Evolutionary conservation across 305 asterid species (phyloP).

Genomic region (Fraxinus xanthoxyloides): DNA sequence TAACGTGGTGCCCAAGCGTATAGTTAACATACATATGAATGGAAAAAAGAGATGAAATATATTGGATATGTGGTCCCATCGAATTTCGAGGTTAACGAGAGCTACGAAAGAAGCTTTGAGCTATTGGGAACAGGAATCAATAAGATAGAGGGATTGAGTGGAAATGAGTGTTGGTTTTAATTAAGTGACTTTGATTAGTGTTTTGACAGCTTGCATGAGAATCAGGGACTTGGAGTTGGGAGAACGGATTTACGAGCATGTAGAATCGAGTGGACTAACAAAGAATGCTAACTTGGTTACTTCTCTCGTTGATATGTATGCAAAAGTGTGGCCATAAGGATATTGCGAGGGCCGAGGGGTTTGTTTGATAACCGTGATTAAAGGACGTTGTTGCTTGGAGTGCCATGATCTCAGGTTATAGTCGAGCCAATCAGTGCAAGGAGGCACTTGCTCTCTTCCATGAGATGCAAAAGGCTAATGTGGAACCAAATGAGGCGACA

Average conservation of each 20-base stretch:
- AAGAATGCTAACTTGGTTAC: slow-evolving; percentile 31
- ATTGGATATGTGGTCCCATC: too few relatives aligned
- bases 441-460: slow-evolving; percentile 37
- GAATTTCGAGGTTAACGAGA: too few relatives aligned
- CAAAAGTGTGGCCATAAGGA: slow-evolving; percentile 22
- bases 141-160: neutral
- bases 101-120: too few relatives aligned
- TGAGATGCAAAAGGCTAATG: slow-evolving; percentile 41
- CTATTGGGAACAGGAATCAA: too few relatives aligned
- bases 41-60: too few relatives aligned
- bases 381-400: slow-evolving; percentile 32
- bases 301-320: slow-evolving; percentile 37
- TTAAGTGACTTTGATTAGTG: slow-evolving; percentile 34
- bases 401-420: slow-evolving; percentile 39
- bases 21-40: too few relatives aligned
- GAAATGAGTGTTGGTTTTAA: slow-evolving; percentile 20
- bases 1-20: too few relatives aligned
- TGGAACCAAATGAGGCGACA: slow-evolving; percentile 44
- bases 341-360: slow-evolving; percentile 29
- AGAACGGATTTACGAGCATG: slow-evolving; percentile 34
- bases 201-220: slow-evolving; percentile 43
- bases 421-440: slow-evolving; percentile 28
- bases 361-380: slow-evolving; percentile 26
- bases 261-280: slow-evolving; percentile 27
- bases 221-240: slow-evolving; percentile 39